phyloP scores from a whole-genome alignment of 1,284 basidiomycete species.

The Austropuccinia psidii region DNA sequence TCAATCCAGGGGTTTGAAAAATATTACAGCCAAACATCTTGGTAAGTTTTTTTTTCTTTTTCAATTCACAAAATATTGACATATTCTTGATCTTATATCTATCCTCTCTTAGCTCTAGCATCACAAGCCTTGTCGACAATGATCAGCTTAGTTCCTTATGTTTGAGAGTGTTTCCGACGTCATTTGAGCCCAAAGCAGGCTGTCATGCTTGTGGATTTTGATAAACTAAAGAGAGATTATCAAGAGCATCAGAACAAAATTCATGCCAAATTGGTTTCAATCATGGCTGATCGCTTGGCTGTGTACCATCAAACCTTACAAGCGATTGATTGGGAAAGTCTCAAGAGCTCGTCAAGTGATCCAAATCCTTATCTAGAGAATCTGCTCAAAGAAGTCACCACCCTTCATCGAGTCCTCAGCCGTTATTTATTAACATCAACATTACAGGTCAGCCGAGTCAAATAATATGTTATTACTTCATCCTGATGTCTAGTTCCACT shows the following conservation, averaged over 20 bases:
- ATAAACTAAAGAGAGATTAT: constrained; percentile 94
- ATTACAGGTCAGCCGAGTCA: constrained; percentile 75
- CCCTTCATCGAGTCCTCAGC: constrained; percentile 88
- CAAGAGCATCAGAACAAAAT: constrained; percentile 99
- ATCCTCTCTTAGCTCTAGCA: constrained; percentile 63
- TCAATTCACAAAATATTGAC: neutral
- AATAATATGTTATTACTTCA: too few species aligned
- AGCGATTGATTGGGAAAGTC: constrained; percentile 64
- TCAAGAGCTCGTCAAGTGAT: constrained; percentile 49
- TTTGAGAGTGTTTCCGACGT: constrained; percentile 84
- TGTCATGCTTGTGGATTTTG: constrained; percentile 94
- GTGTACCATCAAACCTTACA: constrained; percentile 58
- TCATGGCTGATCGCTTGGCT: constrained; percentile 90
- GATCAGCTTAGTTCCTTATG: constrained; percentile 89
- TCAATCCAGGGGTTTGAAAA: constrained; percentile 92
- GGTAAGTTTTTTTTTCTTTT: constrained; percentile 53
- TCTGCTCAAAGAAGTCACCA: constrained; percentile 89
- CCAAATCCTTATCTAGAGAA: constrained; percentile 77
- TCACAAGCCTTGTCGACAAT: constrained; percentile 91
- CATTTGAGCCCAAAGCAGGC: constrained; percentile 87
- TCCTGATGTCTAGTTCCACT: too few species aligned
- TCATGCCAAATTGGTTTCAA: constrained; percentile 91
- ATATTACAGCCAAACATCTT: constrained; percentile 96
- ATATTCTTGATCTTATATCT: neutral
- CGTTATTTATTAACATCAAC: constrained; percentile 71